phyloP scores from a whole-genome alignment of 371 early-diverging fungal species.

The Rhizomucor miehei region DNA sequence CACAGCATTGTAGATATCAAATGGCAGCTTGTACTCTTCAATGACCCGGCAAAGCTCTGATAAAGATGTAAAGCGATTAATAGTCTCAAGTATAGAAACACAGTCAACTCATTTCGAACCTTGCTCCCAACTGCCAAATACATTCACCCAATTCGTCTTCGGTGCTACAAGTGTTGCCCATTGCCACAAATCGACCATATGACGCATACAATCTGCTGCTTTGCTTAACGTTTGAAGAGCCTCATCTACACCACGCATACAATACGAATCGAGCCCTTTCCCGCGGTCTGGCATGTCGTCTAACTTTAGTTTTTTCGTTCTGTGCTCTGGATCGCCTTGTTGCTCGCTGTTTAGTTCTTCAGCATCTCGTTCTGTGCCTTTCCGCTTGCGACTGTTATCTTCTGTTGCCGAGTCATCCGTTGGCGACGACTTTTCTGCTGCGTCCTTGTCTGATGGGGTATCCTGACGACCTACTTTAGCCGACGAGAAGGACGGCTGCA shows the following conservation, averaged over 20 bases:
- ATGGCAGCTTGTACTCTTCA: slow-evolving; percentile 38
- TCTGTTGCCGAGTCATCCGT: neutral
- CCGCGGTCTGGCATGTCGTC: slow-evolving; percentile 20
- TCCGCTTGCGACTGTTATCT: slow-evolving; percentile 4
- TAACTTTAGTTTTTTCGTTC: slow-evolving; percentile 9
- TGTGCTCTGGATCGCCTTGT: slow-evolving; percentile 1
- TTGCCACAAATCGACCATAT: slow-evolving; percentile 39
- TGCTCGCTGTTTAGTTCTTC: neutral
- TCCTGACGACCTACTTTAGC: neutral
- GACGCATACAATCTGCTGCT: slow-evolving; percentile 40
- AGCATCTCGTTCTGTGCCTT: neutral
- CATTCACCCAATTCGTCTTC: slow-evolving; percentile 18
- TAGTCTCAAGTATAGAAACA: slow-evolving; percentile 1
- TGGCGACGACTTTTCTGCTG: neutral
- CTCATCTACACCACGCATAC: slow-evolving; percentile 41
- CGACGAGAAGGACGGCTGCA: slow-evolving; percentile 21
- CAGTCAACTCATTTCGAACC: neutral
- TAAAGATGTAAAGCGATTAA: slow-evolving; percentile 2
- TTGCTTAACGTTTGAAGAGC: slow-evolving; percentile 37
- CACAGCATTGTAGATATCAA: slow-evolving; percentile 45
- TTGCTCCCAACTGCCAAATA: slow-evolving; percentile 32
- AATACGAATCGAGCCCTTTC: slow-evolving; percentile 32
- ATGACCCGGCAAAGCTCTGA: slow-evolving; percentile 31
- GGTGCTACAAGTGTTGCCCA: slow-evolving; percentile 29
- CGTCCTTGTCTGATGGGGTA: neutral